These are phyloP conservation scores for Vigna radiata DNA, from an alignment of 306 rosid genomes.

Conservation along the genomic window DNA sequence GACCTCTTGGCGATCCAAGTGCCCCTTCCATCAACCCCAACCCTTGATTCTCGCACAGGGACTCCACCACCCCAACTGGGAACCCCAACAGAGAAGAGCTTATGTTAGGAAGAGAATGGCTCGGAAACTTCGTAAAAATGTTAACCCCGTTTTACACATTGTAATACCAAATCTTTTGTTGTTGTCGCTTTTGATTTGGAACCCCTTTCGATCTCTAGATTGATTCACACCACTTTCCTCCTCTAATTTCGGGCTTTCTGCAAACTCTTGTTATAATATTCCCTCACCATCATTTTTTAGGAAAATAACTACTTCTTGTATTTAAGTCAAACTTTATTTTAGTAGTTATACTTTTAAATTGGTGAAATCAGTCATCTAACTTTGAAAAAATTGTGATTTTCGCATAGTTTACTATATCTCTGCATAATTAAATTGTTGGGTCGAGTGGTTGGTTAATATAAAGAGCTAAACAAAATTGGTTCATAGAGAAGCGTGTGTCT, in stretches of 20 bases:
- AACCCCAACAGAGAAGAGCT: slow-evolving; percentile 50
- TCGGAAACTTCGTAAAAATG: slow-evolving; percentile 50
- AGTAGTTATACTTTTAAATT: too few relatives aligned
- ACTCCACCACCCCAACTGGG: slow-evolving; percentile 68
- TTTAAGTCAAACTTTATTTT: too few relatives aligned
- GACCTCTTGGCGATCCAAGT: slow-evolving; percentile 85
- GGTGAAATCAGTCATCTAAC: too few relatives aligned
- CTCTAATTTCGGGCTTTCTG: neutral
- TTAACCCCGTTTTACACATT: slow-evolving; percentile 64
- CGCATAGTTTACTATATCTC: too few relatives aligned
- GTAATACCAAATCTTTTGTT: slow-evolving; percentile 65
- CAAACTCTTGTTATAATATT: too few relatives aligned
- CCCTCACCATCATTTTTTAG: too few relatives aligned
- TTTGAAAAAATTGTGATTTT: too few relatives aligned
- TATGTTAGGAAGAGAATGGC: slow-evolving; percentile 64
- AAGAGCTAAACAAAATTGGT: too few relatives aligned
- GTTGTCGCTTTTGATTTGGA: slow-evolving; percentile 67
- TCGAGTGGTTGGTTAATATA: too few relatives aligned
- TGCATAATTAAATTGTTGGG: too few relatives aligned
- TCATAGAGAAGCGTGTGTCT: too few relatives aligned
- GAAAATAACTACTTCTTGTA: too few relatives aligned
- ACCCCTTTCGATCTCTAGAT: slow-evolving; percentile 48
- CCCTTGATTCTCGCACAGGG: slow-evolving; percentile 78
- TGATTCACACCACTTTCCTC: neutral
- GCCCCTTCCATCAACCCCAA: slow-evolving; percentile 82